A percentile compares a stretch with the other conserved stretches of the same genome.
These are phyloP conservation scores for Coniochaeta pulveracea DNA, from an alignment of 2,329 filamentous ascomycete species.

Conservation along the genomic window DNA sequence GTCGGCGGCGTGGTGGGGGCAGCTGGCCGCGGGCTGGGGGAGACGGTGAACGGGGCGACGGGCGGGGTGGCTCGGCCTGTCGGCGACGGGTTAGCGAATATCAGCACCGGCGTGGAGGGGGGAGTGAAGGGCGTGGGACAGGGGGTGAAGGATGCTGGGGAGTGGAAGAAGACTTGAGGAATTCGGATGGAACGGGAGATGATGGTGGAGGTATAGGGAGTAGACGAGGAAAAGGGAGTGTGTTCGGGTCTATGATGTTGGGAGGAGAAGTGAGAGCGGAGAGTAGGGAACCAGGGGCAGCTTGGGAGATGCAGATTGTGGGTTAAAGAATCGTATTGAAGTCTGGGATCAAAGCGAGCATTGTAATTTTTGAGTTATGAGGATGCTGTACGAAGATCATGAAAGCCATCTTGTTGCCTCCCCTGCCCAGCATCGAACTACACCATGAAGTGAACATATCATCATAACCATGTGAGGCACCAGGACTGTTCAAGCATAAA, in stretches of 20 bases:
- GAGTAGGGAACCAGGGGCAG: no score
- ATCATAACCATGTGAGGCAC: no score
- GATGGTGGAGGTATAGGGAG: background rate
- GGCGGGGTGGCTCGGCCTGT: constrained; percentile 42
- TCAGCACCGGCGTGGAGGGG: constrained; percentile 41
- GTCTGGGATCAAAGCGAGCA: no score
- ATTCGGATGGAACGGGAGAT: background rate
- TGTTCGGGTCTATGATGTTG: background rate
- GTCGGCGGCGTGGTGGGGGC: constrained; percentile 27
- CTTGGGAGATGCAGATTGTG: background rate
- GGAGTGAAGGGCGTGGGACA: constrained; percentile 35
- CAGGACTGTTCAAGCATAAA: no score
- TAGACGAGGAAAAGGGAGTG: background rate
- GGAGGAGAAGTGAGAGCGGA: no score
- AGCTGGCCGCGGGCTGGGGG: constrained; percentile 42
- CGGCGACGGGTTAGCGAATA: constrained; percentile 40
- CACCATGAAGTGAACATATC: no score
- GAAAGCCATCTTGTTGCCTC: no score
- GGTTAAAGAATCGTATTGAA: background rate
- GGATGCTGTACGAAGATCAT: no score
- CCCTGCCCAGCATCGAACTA: no score
- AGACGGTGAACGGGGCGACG: constrained; percentile 41
- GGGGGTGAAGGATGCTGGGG: constrained; percentile 45
- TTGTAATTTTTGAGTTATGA: no score
- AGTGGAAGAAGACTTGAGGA: constrained; percentile 32